phyloP scores from a whole-genome alignment of 805 yeast genomes.

The Barnettozyma sucrosica region DNA sequence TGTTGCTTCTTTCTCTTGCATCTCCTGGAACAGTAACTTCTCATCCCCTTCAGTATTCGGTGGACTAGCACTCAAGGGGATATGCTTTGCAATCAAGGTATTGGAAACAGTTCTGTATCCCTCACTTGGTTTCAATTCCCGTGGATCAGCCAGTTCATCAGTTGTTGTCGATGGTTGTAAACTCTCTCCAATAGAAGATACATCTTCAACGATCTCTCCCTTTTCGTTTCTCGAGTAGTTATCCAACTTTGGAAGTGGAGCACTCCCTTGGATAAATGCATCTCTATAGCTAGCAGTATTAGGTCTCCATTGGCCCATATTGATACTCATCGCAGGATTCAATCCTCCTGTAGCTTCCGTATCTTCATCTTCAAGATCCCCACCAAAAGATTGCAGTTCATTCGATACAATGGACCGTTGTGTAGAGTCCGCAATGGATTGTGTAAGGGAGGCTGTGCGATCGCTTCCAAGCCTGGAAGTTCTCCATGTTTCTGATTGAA shows the following conservation, averaged over 20 bases:
- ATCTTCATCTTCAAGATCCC: neutral
- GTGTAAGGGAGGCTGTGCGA: slow-evolving; percentile 21
- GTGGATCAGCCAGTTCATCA: slow-evolving; percentile 7
- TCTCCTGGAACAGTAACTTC: slow-evolving; percentile 16
- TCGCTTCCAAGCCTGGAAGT: slow-evolving; percentile 22
- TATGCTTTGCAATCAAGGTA: slow-evolving; percentile 20
- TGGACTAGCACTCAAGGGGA: slow-evolving; percentile 19
- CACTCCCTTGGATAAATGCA: slow-evolving; percentile 37
- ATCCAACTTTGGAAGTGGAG: slow-evolving; percentile 22
- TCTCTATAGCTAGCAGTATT: slow-evolving; percentile 46
- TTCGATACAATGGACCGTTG: slow-evolving; percentile 1
- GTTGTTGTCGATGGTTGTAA: slow-evolving; percentile 2
- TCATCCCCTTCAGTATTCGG: neutral
- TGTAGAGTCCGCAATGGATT: slow-evolving; percentile 4
- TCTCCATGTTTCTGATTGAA: slow-evolving; percentile 22
- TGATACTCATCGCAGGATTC: slow-evolving; percentile 30
- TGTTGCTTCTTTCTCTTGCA: slow-evolving; percentile 7
- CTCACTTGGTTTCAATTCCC: slow-evolving; percentile 1
- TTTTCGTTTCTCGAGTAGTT: slow-evolving; percentile 28
- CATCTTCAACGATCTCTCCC: slow-evolving; percentile 24
- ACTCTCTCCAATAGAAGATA: slow-evolving; percentile 9
- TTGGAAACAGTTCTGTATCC: slow-evolving; percentile 23
- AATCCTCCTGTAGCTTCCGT: slow-evolving; percentile 7
- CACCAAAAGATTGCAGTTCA: slow-evolving; percentile 6
- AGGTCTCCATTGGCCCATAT: slow-evolving; percentile 55